Evolutionary conservation across 179 eudicot species (phyloP), one percentile per base, ranked within the genome.

Genomic region (Beta corolliflora): DNA sequence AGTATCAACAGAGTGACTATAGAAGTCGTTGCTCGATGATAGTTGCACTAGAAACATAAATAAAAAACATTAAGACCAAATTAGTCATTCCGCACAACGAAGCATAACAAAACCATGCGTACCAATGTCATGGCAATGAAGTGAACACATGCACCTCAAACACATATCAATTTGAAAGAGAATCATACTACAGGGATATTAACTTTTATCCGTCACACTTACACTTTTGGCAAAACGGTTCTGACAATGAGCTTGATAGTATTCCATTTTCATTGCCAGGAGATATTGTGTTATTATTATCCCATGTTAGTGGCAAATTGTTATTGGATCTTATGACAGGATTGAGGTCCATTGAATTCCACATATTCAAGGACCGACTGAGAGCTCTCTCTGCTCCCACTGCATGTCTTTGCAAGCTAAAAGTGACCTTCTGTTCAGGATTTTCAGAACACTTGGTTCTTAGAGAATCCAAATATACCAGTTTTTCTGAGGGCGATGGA

Each of bases 191-290:
- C 29, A 29, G 9, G 16, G n/a, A n/a, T n/a, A n/a, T n/a, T n/a
- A n/a, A n/a, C n/a, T n/a, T n/a, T n/a, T n/a, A n/a, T n/a, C n/a
- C n/a, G n/a, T n/a, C n/a, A n/a, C n/a, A 81, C 90, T 82, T 89
- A 93, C 97, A 80, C 81, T 94, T 91, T 85, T 81, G 81, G 88
- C 81, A 89, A 81, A 90, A 89, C 61, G 91, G 45, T 44, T 94
- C 93, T 9, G 97, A 91, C 83, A 93, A 54, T 54, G 97, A 93
- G 83, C 95, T 91, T 73, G 97, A 93, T 80, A 91, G 93, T 73
- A 93, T 88, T 56, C 95, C 88, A 77, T 88, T 94, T 79, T 94
- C 94, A 58, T 87, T 80, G 36, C 85, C 91, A 79, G 87, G 21
- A 29, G 91, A 87, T 81, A 79, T 72, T 63, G 84, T 56, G 76